These are phyloP conservation scores for Scedosporium dehoogii DNA, from an alignment of 2,329 filamentous ascomycete species.

Conservation along the genomic window DNA sequence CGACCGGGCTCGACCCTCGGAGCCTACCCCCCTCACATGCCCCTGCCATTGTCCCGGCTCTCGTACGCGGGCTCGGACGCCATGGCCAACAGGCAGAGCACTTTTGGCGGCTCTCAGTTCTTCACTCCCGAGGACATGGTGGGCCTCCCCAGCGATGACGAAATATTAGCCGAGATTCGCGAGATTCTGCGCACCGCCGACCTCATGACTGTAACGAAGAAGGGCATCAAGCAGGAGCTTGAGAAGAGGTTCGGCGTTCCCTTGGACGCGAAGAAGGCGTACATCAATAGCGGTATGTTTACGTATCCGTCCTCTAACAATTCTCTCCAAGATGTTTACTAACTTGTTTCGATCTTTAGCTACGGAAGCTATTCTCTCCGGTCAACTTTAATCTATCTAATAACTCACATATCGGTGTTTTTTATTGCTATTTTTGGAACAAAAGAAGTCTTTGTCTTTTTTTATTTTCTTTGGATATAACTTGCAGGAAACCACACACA, in stretches of 20 bases:
- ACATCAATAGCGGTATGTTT: slow-evolving; percentile 81
- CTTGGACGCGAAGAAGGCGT: slow-evolving; percentile 79
- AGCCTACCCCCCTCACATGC: slow-evolving; percentile 29
- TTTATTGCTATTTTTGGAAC: slow-evolving; percentile 3
- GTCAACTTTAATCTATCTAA: slow-evolving; percentile 48
- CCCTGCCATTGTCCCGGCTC: slow-evolving; percentile 58
- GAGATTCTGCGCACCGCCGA: slow-evolving; percentile 88
- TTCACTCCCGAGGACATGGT: slow-evolving; percentile 58
- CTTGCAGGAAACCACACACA: background rate
- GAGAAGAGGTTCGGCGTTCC: slow-evolving; percentile 82
- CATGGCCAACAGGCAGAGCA: slow-evolving; percentile 46
- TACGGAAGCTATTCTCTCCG: slow-evolving; percentile 70
- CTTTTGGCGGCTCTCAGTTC: slow-evolving; percentile 50
- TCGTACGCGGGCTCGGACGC: slow-evolving; percentile 67
- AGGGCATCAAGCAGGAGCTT: slow-evolving; percentile 88
- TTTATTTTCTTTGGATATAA: background rate
- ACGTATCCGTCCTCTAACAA: background rate
- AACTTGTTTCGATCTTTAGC: slow-evolving; percentile 26
- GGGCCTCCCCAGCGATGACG: slow-evolving; percentile 77
- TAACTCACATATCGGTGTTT: slow-evolving; percentile 4
- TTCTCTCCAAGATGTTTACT: slow-evolving; percentile 8
- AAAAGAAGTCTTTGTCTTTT: background rate
- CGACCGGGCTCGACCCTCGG: slow-evolving; percentile 47
- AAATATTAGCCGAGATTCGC: slow-evolving; percentile 83
- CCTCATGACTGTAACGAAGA: slow-evolving; percentile 97